Evolutionary conservation across 1,284 basidiomycete genomes (phyloP).

Genomic region (Trichosporon coremiiforme): DNA sequence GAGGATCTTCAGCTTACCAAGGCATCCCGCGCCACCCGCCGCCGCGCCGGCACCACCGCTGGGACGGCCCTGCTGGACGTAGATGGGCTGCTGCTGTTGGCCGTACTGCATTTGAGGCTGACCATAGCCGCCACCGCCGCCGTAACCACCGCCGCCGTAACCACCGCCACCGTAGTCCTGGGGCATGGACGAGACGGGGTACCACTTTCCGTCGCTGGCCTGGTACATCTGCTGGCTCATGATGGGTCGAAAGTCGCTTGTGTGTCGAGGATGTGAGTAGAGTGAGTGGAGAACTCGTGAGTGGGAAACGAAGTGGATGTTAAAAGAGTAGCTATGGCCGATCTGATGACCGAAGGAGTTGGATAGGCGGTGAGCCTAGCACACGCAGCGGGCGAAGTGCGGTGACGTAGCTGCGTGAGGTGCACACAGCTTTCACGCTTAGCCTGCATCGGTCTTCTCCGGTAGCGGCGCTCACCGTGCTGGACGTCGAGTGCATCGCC

Average conservation of each 20-base stretch:
- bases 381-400: neutral
- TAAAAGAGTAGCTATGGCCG: neutral
- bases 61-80: conserved; percentile 30
- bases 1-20: neutral
- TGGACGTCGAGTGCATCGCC: too few relatives aligned
- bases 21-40: conserved; percentile 13
- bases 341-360: neutral
- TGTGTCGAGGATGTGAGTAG: neutral
- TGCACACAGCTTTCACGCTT: neutral
- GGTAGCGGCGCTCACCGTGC: too few relatives aligned
- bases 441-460: neutral
- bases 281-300: neutral
- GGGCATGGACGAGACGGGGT: conserved; percentile 30
- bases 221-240: conserved; percentile 32
- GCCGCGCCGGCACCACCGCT: conserved; percentile 21
- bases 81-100: conserved; percentile 27
- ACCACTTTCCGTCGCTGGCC: conserved; percentile 34
- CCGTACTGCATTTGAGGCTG: conserved; percentile 31
- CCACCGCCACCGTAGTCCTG: conserved; percentile 19
- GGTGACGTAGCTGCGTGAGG: neutral
- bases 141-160: neutral
- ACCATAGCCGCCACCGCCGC: conserved; percentile 20
- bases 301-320: neutral
- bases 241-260: neutral
- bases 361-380: neutral